These are phyloP conservation scores for Colletotrichum cuscutae DNA, from an alignment of 2,329 filamentous ascomycete species.

Conservation along the genomic window DNA sequence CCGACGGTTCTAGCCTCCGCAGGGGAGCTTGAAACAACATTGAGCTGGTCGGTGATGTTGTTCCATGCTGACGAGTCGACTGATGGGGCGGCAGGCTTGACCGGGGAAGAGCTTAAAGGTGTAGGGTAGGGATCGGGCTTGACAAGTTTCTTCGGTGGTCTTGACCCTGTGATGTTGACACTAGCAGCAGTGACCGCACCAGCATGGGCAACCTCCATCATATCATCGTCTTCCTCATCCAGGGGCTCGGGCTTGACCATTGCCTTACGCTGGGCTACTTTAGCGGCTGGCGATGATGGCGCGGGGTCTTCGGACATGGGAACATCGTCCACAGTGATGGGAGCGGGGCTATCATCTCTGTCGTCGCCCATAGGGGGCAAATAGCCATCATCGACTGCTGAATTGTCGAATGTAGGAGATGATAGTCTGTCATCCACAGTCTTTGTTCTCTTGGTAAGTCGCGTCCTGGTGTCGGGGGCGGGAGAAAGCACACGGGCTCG, in stretches of 20 bases:
- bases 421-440: conserved; percentile 59
- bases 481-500: conserved; percentile 86
- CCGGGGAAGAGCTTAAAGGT: conserved; percentile 81
- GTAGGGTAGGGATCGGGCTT: conserved; percentile 75
- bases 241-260: conserved; percentile 59
- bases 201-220: conserved; percentile 88
- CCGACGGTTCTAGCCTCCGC: conserved; percentile 73
- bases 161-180: conserved; percentile 86
- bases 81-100: conserved; percentile 65
- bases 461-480: conserved; percentile 64
- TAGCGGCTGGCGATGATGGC: conserved; percentile 87
- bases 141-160: conserved; percentile 79
- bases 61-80: conserved; percentile 91
- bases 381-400: conserved; percentile 63
- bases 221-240: conserved; percentile 79
- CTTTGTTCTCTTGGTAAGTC: conserved; percentile 66
- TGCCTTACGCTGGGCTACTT: conserved; percentile 78
- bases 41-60: conserved; percentile 84
- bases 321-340: conserved; percentile 54
- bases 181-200: conserved; percentile 75
- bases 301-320: conserved; percentile 82
- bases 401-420: conserved; percentile 63
- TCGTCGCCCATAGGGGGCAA: conserved; percentile 53
- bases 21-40: conserved; percentile 81
- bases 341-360: conserved; percentile 68